Evolutionary conservation across 73 alveolate genomes (phyloP).

Genomic region (Stentor roeselii): DNA sequence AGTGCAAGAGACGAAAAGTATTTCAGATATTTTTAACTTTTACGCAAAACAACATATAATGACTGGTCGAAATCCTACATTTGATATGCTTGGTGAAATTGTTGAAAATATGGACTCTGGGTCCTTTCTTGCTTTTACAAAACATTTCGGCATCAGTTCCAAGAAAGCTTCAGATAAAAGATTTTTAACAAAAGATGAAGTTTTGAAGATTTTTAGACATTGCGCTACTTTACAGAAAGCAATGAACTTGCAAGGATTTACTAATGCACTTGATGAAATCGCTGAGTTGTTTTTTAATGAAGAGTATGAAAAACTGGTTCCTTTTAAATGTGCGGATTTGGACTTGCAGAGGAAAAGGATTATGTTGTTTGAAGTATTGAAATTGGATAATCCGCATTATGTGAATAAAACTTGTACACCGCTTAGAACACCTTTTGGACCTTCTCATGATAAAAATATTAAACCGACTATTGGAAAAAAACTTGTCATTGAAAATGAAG

Average conservation of each 20-base stretch:
- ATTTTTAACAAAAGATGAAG: slow-evolving; percentile 12
- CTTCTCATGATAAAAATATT: background rate
- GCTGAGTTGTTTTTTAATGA: background rate
- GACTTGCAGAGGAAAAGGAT: background rate
- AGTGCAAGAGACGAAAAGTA: slow-evolving; percentile 7
- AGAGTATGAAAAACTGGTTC: slow-evolving; percentile 8
- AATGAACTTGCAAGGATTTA: slow-evolving; percentile 26
- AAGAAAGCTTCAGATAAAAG: background rate
- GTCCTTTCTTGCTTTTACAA: background rate
- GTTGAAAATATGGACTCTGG: slow-evolving; percentile 6
- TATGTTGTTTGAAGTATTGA: slow-evolving; percentile 1
- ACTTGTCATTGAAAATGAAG: background rate
- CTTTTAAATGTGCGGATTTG: background rate
- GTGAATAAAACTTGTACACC: background rate
- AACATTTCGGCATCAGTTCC: background rate
- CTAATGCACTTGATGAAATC: background rate
- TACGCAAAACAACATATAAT: slow-evolving; percentile 16
- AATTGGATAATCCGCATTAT: background rate
- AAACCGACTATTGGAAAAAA: slow-evolving; percentile 13
- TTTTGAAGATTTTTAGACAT: background rate
- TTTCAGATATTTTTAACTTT: background rate
- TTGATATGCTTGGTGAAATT: slow-evolving; percentile 20
- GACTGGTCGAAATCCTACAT: slow-evolving; percentile 16
- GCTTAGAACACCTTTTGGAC: slow-evolving; percentile 25
- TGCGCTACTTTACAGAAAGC: background rate